A percentile compares a stretch with the other conserved stretches of the same genome.
Evolutionary conservation across 73 alveolate species (phyloP).

Genomic region (Paramecium tetraurelia): DNA sequence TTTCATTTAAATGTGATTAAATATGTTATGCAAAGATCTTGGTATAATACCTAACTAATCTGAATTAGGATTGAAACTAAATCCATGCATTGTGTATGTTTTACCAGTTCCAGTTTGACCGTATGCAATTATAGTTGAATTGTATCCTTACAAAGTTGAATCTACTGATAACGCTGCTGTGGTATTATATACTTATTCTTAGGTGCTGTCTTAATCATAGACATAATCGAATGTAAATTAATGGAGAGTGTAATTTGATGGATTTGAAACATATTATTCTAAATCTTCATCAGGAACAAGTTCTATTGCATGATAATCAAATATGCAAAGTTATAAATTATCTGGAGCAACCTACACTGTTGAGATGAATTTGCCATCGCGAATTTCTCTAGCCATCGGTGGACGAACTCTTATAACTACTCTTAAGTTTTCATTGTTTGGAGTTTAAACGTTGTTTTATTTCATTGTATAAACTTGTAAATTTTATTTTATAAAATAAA

Average conservation of each 20-base stretch:
- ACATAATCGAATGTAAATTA: constrained; percentile 82
- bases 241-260: constrained; percentile 62
- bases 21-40: constrained; percentile 74
- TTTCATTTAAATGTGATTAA: constrained; percentile 70
- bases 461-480: neutral
- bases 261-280: constrained; percentile 59
- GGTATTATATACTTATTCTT: constrained; percentile 74
- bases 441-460: neutral
- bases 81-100: constrained; percentile 91
- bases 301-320: constrained; percentile 79
- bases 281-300: constrained; percentile 70
- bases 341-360: constrained; percentile 77
- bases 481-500: neutral
- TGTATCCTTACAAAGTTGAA: constrained; percentile 78
- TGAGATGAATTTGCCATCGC: constrained; percentile 72
- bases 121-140: constrained; percentile 78
- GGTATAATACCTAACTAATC: constrained; percentile 76
- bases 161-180: constrained; percentile 76
- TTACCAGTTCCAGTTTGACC: constrained; percentile 93
- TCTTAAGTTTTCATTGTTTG: constrained; percentile 70
- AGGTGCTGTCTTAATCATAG: constrained; percentile 74
- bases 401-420: constrained; percentile 86
- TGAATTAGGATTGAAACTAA: constrained; percentile 63
- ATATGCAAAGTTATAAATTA: constrained; percentile 67
- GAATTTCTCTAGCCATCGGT: constrained; percentile 80